Evolutionary conservation across 2,329 filamentous ascomycete species (phyloP).

Genomic region (Ophiobolus disseminans): DNA sequence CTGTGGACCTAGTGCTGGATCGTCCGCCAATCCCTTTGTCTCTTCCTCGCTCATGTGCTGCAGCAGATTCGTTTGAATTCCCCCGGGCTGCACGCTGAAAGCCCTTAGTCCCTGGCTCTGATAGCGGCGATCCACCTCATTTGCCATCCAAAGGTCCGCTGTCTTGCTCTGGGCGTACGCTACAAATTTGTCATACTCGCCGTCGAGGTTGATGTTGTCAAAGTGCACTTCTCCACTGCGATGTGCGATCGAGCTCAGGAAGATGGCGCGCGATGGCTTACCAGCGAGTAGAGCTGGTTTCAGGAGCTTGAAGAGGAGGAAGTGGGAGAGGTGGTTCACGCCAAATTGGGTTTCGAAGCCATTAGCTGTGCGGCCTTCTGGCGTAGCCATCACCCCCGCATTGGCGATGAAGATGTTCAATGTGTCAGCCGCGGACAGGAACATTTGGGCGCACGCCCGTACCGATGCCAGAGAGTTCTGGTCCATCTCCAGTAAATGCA

Average conservation of each 20-base stretch:
- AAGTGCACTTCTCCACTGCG: constrained; percentile 8
- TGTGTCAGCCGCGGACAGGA: constrained; percentile 14
- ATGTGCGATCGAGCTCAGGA: constrained; percentile 49
- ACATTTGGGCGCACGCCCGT: constrained; percentile 13
- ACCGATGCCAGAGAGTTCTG: not conserved
- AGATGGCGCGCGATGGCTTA: constrained; percentile 46
- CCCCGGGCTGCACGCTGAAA: constrained; percentile 36
- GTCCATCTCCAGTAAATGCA: not conserved
- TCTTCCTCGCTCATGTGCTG: constrained; percentile 3
- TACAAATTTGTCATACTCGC: constrained; percentile 38
- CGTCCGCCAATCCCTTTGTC: not conserved
- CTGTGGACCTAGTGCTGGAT: not conserved
- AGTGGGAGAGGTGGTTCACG: constrained; percentile 57
- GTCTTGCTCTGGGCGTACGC: constrained; percentile 60
- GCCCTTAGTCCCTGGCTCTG: not conserved
- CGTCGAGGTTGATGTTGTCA: constrained; percentile 48
- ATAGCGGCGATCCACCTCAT: constrained; percentile 35
- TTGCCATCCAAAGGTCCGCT: constrained; percentile 61
- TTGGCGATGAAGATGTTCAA: constrained; percentile 28
- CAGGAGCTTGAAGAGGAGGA: constrained; percentile 52
- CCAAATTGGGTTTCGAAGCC: constrained; percentile 48
- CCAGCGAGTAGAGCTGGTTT: constrained; percentile 46
- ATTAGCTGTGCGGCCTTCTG: constrained; percentile 27
- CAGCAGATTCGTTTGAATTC: constrained; percentile 9
- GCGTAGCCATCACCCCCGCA: constrained; percentile 40